Evolutionary conservation across 768 basidiomycete genomes (phyloP).

Genomic region (Pleurotus platypus): DNA sequence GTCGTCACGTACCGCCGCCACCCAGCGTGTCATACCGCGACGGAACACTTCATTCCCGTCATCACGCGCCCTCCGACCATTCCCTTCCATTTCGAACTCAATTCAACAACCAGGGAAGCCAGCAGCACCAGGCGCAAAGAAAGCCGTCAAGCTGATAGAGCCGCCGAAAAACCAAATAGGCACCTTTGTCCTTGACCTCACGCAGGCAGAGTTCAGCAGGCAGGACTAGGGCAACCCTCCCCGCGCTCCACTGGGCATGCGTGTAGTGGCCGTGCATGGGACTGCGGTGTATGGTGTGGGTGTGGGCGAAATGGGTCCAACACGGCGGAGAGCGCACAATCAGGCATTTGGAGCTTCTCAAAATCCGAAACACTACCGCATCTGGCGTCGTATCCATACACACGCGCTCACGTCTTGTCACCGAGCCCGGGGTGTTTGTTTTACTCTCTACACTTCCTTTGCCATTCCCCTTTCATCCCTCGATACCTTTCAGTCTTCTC

Average conservation of each 20-base stretch:
- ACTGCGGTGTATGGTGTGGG: not conserved
- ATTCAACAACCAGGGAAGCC: conserved; percentile 28
- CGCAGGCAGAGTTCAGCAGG: conserved; percentile 78
- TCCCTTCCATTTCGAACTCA: conserved; percentile 56
- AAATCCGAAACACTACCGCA: too few relatives aligned
- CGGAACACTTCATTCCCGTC: conserved; percentile 56
- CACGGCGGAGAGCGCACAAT: not conserved
- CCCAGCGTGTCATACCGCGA: conserved; percentile 33
- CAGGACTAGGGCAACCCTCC: conserved; percentile 33
- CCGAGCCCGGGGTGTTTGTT: not conserved
- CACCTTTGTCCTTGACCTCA: conserved; percentile 75
- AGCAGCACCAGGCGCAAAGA: conserved; percentile 28
- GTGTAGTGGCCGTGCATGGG: too few relatives aligned
- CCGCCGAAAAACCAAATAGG: conserved; percentile 69
- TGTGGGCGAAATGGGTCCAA: not conserved
- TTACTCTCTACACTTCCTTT: not conserved
- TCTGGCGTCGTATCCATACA: too few relatives aligned
- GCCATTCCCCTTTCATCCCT: not conserved
- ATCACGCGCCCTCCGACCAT: conserved; percentile 78
- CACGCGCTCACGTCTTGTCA: too few relatives aligned
- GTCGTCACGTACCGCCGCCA: conserved; percentile 19
- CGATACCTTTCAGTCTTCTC: not conserved
- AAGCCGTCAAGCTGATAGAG: conserved; percentile 73
- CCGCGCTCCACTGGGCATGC: not conserved
- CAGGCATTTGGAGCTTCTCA: too few relatives aligned